A percentile compares a stretch with the other conserved stretches of the same genome.
Evolutionary conservation across 2,329 filamentous ascomycete species (phyloP).

Genomic region (Aspergillus brasiliensis): DNA sequence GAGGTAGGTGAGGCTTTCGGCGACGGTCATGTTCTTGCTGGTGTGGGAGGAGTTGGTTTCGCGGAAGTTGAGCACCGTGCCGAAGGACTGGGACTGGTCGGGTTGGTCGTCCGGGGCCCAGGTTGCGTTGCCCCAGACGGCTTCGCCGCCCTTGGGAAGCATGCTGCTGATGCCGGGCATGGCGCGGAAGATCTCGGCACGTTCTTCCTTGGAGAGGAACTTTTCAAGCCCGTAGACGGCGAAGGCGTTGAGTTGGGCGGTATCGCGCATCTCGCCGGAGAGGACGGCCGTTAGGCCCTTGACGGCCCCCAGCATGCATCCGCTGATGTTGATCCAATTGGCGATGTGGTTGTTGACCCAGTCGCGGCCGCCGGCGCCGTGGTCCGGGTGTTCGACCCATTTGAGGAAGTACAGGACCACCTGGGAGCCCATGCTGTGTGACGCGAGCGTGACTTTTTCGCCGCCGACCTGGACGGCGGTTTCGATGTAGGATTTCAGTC

Average conservation of each 20-base stretch:
- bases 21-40: slow-evolving; percentile 74
- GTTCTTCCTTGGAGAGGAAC: slow-evolving; percentile 86
- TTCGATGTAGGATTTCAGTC: slow-evolving; percentile 88
- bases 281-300: slow-evolving; percentile 89
- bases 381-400: slow-evolving; percentile 76
- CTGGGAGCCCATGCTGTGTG: slow-evolving; percentile 97
- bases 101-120: slow-evolving; percentile 86
- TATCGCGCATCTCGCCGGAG: slow-evolving; percentile 98
- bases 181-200: slow-evolving; percentile 89
- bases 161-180: slow-evolving; percentile 98
- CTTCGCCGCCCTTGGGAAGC: slow-evolving; percentile 90
- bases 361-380: slow-evolving; percentile 75
- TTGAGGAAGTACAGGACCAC: slow-evolving; percentile 82
- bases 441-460: slow-evolving; percentile 81
- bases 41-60: slow-evolving; percentile 64
- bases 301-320: slow-evolving; percentile 93
- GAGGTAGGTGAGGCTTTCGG: slow-evolving; percentile 75
- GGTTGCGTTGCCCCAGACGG: slow-evolving; percentile 87
- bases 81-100: slow-evolving; percentile 72
- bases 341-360: slow-evolving; percentile 93
- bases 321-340: slow-evolving; percentile 97
- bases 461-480: slow-evolving; percentile 71
- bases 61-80: slow-evolving; percentile 83
- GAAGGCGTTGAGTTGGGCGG: slow-evolving; percentile 92
- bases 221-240: slow-evolving; percentile 96